Evolutionary conservation across 129 eudicot genomes (phyloP).

Genomic region (Chrysanthemum lavandulifolium): DNA sequence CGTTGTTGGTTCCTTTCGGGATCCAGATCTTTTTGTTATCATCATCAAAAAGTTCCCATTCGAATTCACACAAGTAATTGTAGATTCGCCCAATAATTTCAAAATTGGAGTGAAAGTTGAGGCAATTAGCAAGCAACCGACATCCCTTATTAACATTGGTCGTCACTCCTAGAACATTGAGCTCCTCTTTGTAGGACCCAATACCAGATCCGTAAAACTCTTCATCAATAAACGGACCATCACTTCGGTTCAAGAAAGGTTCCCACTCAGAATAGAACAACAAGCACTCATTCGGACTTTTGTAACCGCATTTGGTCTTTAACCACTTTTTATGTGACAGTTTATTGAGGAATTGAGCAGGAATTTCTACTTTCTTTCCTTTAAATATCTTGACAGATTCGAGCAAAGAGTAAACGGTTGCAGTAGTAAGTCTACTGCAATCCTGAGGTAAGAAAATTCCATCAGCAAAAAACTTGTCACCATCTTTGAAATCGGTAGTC

Average conservation of each 20-base stretch:
- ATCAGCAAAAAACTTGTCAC: conserved; percentile 37
- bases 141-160: conserved; percentile 29
- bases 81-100: conserved; percentile 36
- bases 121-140: conserved; percentile 35
- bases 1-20: conserved; percentile 34
- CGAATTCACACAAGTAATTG: conserved; percentile 22
- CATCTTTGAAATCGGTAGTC: conserved; percentile 28
- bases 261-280: conserved; percentile 36
- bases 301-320: conserved; percentile 50
- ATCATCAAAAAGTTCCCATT: conserved; percentile 26
- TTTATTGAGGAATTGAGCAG: conserved; percentile 9
- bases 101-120: conserved; percentile 25
- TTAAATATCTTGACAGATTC: conserved; percentile 24
- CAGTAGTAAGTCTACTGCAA: conserved; percentile 31
- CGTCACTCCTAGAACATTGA: conserved; percentile 34
- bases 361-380: not conserved
- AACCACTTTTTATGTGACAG: conserved; percentile 39
- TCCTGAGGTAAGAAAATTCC: conserved; percentile 38
- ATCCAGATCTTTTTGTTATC: conserved; percentile 41
- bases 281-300: conserved; percentile 41
- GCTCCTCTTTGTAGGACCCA: conserved; percentile 33
- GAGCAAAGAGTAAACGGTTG: conserved; percentile 36
- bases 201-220: conserved; percentile 39
- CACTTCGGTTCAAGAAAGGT: conserved; percentile 21
- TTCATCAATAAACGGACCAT: conserved; percentile 56